Evolutionary conservation across 768 basidiomycete species (phyloP).

Genomic region (Rhizopogon vesiculosus): DNA sequence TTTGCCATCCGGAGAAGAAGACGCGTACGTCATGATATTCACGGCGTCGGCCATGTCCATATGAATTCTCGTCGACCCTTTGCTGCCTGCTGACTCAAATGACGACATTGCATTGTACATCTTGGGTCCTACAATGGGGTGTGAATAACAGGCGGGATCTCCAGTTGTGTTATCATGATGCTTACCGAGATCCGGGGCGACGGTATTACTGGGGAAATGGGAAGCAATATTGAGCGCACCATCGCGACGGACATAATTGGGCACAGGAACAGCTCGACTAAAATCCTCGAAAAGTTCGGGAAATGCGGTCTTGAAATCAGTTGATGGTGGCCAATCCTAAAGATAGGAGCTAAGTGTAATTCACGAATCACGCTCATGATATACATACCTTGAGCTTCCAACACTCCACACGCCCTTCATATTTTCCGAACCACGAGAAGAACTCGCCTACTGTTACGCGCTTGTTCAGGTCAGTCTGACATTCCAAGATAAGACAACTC

Average conservation of each 20-base stretch:
- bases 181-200: constrained; percentile 78
- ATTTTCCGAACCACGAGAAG: constrained; percentile 73
- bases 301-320: constrained; percentile 79
- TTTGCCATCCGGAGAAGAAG: constrained; percentile 47
- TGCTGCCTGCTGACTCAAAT: constrained; percentile 57
- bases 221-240: constrained; percentile 86
- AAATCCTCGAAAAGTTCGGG: constrained; percentile 89
- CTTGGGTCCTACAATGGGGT: constrained; percentile 67
- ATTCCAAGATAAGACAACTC: constrained; percentile 73
- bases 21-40: constrained; percentile 84
- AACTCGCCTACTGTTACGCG: constrained; percentile 70
- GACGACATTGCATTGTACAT: constrained; percentile 92
- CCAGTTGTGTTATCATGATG: constrained; percentile 11
- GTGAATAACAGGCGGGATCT: background rate
- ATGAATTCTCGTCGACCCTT: constrained; percentile 84
- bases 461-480: constrained; percentile 65
- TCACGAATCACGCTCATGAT: background rate
- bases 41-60: constrained; percentile 95
- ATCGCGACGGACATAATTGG: constrained; percentile 86
- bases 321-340: constrained; percentile 92
- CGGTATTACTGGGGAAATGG: constrained; percentile 77
- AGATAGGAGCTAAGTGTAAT: constrained; percentile 6
- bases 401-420: constrained; percentile 49
- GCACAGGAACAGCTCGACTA: constrained; percentile 75
- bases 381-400: constrained; percentile 71